Conservation (phyloP, 2,329 filamentous ascomycete species). For the Arthroderma sp. region DNA sequence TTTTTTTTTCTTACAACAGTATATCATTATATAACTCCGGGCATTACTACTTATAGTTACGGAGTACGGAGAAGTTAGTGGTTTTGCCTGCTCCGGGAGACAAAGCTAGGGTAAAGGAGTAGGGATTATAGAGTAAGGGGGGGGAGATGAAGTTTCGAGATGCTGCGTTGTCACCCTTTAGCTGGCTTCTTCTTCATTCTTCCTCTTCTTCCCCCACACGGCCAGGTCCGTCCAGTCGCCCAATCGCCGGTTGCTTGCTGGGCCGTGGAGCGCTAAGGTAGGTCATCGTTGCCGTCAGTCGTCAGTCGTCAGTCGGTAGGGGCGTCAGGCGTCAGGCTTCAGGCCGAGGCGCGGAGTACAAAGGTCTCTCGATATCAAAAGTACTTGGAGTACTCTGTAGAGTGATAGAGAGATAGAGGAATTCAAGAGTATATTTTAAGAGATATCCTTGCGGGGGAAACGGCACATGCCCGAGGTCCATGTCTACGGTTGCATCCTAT, state of each 20-base stretch:
- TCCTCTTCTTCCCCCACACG: too few species aligned
- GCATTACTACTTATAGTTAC: not conserved
- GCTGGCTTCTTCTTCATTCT: not conserved
- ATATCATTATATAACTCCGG: too few species aligned
- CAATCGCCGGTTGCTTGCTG: not conserved
- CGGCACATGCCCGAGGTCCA: not conserved
- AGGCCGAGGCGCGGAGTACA: not conserved
- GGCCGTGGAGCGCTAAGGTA: not conserved
- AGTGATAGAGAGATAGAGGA: not conserved
- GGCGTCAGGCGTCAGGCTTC: not conserved
- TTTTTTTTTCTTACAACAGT: not conserved
- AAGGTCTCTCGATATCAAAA: too few species aligned
- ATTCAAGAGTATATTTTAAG: not conserved
- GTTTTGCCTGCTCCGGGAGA: not conserved
- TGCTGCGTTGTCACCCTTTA: not conserved
- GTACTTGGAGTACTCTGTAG: not conserved
- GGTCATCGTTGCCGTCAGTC: not conserved
- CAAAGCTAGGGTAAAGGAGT: not conserved
- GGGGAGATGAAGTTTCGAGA: not conserved
- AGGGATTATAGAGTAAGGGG: too few species aligned
- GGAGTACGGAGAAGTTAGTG: not conserved
- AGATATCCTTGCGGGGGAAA: not conserved
- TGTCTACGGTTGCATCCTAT: not conserved
- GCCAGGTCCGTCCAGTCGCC: not conserved
- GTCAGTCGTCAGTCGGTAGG: not conserved